Percentiles rank a stretch among this genome's conserved stretches.
Conservation (phyloP, 345 rosid species). For the Eucalyptus curtisii region DNA sequence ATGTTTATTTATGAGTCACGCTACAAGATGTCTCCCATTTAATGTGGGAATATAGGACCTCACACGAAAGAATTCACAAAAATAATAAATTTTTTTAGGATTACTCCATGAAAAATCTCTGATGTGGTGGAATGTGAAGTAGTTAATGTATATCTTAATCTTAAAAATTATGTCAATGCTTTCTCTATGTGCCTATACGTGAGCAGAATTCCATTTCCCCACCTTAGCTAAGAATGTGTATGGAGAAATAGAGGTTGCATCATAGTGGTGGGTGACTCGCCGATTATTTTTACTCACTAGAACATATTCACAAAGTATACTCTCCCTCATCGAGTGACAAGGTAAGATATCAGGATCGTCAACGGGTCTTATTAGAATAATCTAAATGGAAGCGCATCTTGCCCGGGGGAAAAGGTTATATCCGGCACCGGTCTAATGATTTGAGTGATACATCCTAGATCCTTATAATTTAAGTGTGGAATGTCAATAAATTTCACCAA, state of each 20-base stretch:
- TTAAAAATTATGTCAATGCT: background rate
- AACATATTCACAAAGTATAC: background rate
- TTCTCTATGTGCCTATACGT: background rate
- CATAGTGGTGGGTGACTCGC: background rate
- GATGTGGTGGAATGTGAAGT: background rate
- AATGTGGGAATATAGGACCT: fast-evolving
- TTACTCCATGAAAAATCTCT: background rate
- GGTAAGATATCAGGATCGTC: background rate
- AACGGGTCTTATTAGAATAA: background rate
- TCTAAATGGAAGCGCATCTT: background rate
- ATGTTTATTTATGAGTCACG: background rate
- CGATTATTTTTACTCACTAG: background rate
- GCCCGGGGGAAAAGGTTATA: background rate
- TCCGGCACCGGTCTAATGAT: background rate
- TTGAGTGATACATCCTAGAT: background rate
- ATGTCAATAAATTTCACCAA: background rate
- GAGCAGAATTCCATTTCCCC: background rate
- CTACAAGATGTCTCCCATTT: background rate
- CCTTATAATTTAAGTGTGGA: background rate
- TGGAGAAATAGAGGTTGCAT: background rate
- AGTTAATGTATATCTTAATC: background rate
- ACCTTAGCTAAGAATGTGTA: background rate
- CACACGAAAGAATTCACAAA: background rate
- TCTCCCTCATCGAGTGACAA: background rate
- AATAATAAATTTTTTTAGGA: fast-evolving